Base-by-base conservation (phyloP, 2,329 filamentous ascomycete genomes). In the Aspergillus sergii region DNA sequence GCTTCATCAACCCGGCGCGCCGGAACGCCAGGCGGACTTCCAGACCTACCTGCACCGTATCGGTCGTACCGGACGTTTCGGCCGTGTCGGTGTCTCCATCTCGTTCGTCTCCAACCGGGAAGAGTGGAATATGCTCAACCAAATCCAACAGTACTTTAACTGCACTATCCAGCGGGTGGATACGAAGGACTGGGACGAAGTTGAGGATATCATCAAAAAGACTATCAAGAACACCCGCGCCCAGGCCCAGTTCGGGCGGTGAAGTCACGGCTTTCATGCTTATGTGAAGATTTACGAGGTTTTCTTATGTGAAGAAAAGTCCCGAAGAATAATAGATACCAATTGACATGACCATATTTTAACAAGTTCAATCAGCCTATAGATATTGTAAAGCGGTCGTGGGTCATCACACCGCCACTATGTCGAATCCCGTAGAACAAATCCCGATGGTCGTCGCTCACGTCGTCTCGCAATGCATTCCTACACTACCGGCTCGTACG, bases 31-130 rank as follows among this genome's bases (percentile, higher is more conserved):
- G 36, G 91, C 94, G 16, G 95, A 99, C 75, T 89, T 89, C 54
- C 94, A 98, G 82, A 99, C 95, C 0, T 99, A 99, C 75, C 90
- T 99, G 56, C 95, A 99, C 84, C 91, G 95, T 76, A 99, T 99
- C 71, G 95, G 95, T 65, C 93, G 95, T 74, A 99, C 95, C 16
- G 95, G 95, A 67, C 92, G 95, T 69, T 99, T 99, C 72, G 95
- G 95, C 62, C 94, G 94, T 77, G 93, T 98, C 39, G 95, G 95
- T 73, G 95, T 98, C 70, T 94, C 92, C 63, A 94, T 99, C 75
- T 96, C 91, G 68, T 97, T 99, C 72, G 92, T 99, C 59, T 92
- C 93, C 71, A 93, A 96, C 80, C 88, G 89, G 75, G 87, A 86
- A 69, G 95, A 93, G 77, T 98, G 89, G 85, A 78, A 87, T 51